phyloP scores from a whole-genome alignment of 208 protist genomes.

The Trichomonas vaginalis region DNA sequence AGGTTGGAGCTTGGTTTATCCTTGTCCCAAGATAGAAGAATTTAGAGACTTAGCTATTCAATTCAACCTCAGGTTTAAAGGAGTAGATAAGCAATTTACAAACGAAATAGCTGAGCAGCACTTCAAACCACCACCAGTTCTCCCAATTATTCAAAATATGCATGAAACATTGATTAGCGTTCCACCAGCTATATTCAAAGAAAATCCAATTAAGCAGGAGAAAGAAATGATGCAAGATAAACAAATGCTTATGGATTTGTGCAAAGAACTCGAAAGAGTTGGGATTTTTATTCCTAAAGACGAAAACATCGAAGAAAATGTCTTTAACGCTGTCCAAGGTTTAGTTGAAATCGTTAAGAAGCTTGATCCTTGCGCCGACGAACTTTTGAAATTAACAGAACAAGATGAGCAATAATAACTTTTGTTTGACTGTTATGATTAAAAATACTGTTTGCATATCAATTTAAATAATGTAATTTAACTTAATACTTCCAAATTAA shows the following conservation, averaged over 20 bases:
- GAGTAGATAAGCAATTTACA: not conserved
- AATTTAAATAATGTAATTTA: too few species aligned
- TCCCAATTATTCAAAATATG: not conserved
- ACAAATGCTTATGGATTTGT: not conserved
- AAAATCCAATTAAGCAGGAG: not conserved
- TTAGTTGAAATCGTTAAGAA: not conserved
- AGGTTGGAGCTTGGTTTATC: not conserved
- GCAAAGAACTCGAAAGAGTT: not conserved
- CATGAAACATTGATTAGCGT: not conserved
- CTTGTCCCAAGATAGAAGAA: not conserved
- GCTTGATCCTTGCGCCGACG: not conserved
- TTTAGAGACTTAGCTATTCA: not conserved
- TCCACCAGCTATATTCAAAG: not conserved
- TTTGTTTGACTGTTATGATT: too few species aligned
- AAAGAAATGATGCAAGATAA: not conserved
- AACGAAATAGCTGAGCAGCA: not conserved
- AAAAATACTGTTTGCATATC: too few species aligned
- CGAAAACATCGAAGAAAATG: not conserved
- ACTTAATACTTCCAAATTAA: too few species aligned
- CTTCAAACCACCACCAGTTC: not conserved
- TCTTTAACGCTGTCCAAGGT: not conserved
- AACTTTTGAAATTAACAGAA: not conserved
- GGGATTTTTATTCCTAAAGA: not conserved
- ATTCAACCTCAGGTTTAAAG: not conserved
- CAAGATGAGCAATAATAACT: not conserved